These are phyloP conservation scores for Sonneratia alba DNA, from an alignment of 345 rosid genomes.

Conservation along the genomic window DNA sequence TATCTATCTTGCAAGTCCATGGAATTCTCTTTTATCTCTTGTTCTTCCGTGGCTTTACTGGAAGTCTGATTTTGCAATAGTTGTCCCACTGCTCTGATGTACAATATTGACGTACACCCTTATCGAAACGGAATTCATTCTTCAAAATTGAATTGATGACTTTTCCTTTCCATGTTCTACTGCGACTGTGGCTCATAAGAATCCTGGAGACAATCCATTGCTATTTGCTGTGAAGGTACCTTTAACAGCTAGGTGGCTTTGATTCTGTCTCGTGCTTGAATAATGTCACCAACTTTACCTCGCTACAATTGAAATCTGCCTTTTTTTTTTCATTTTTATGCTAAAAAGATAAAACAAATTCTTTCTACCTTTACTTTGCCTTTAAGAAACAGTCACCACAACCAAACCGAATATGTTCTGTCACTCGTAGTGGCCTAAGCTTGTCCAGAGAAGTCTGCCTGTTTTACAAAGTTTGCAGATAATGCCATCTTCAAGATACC, in stretches of 20 bases:
- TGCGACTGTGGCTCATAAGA: background rate
- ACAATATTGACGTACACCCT: too few relatives aligned
- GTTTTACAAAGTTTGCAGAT: too few relatives aligned
- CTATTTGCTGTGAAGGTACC: background rate
- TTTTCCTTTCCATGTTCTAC: too few relatives aligned
- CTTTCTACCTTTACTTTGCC: conserved; percentile 10
- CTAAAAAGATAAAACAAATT: too few relatives aligned
- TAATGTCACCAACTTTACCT: too few relatives aligned
- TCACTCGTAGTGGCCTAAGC: background rate
- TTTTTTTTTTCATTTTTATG: too few relatives aligned
- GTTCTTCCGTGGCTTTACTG: background rate
- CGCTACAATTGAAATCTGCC: background rate
- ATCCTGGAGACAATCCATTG: conserved; percentile 2
- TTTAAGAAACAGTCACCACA: conserved; percentile 3
- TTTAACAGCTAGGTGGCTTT: conserved; percentile 1
- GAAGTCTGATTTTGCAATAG: background rate
- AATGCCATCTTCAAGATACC: background rate
- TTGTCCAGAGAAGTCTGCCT: too few relatives aligned
- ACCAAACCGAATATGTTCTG: background rate
- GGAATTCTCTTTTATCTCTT: background rate
- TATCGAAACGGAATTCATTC: too few relatives aligned
- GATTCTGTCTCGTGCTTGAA: conserved; percentile 1
- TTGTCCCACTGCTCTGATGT: too few relatives aligned
- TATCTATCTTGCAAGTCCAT: background rate
- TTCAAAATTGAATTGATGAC: too few relatives aligned